These are phyloP conservation scores for Marasmius oreades DNA, from an alignment of 1,284 basidiomycete genomes.

Conservation along the genomic window DNA sequence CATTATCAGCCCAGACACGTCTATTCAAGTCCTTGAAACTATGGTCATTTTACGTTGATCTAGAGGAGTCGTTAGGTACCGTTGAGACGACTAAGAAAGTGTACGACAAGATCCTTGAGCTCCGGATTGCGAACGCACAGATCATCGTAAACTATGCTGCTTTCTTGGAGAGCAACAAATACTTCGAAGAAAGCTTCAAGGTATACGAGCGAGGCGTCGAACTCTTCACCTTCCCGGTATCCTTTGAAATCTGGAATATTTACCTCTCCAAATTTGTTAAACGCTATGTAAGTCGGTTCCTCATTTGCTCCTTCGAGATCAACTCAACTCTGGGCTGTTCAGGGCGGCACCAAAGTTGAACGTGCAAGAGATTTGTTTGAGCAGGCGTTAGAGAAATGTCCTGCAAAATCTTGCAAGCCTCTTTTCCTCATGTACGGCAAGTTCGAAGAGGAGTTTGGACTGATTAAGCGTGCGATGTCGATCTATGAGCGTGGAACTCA, in stretches of 20 bases:
- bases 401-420: slow-evolving; percentile 91
- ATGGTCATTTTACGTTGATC: slow-evolving; percentile 98
- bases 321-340: slow-evolving; percentile 5
- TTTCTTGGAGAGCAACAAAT: slow-evolving; percentile 97
- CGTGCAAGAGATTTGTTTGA: slow-evolving; percentile 96
- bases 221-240: slow-evolving; percentile 96
- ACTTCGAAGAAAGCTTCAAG: slow-evolving; percentile 99
- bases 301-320: neutral
- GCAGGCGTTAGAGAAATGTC: slow-evolving; percentile 96
- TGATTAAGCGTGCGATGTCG: slow-evolving; percentile 94
- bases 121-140: slow-evolving; percentile 98
- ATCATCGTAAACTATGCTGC: slow-evolving; percentile 96
- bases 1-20: slow-evolving; percentile 82
- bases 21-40: slow-evolving; percentile 98
- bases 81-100: slow-evolving; percentile 91
- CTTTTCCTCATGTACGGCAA: slow-evolving; percentile 95
- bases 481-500: slow-evolving; percentile 93
- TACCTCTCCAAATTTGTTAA: slow-evolving; percentile 97
- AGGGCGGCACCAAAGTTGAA: slow-evolving; percentile 94
- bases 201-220: slow-evolving; percentile 98
- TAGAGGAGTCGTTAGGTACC: slow-evolving; percentile 95
- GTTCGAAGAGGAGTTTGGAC: slow-evolving; percentile 91
- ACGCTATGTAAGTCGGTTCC: slow-evolving; percentile 76
- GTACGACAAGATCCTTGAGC: slow-evolving; percentile 96
- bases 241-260: slow-evolving; percentile 99